Evolutionary conservation across 2,329 filamentous ascomycete genomes (phyloP), one percentile per base, ranked within the genome.

Genomic region (Cercospora berteroae): DNA sequence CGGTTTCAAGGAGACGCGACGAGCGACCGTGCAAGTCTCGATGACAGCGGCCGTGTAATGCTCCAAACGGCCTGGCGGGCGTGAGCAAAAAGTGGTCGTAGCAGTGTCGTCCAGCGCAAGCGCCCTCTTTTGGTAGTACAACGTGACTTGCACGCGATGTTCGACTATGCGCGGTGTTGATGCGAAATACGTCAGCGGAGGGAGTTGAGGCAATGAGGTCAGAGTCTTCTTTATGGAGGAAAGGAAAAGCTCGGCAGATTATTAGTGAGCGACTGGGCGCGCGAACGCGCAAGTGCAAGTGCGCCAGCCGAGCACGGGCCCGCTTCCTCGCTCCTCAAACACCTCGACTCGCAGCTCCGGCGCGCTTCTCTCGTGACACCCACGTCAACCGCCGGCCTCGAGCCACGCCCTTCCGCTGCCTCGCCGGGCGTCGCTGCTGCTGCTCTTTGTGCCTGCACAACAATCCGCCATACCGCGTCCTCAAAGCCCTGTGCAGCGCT

Each of bases 111-210:
- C 20, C 25, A 52, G 60, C 60, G 61, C 61, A 63, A 42, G 29
- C 12, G 61, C 23, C 61, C n/a, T 36, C 50, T 39, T 56, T 16
- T 57, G 61, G 61, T 29, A 56, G 61, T 63, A 63, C 48, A 63
- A 63, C 61, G 61, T 63, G 61, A 63, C 61, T 56, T 57, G 27
- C 48, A 55, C 60, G 60, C 60, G 60, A 52, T 31, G 27, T 13
- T 61, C 52, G 59, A 61, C 39, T 31, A 61, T 61, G 59, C 59
- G 59, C 59, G n/a, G 33, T 55, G 60, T 39, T 63, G 48, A 39
- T 36, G 48, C 44, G 44, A 56, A 44, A 63, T 63, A 63, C 61
- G 61, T 63, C 61, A 63, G 61, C 50, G 61, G 61, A 56, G 39
- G 25, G 48, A 56, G 27, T 29, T 50, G 61, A 52, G 61, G 18